Evolutionary conservation across 1,139 yeast species (phyloP).

Genomic region (Hemisphaericaspora xylanilytica): DNA sequence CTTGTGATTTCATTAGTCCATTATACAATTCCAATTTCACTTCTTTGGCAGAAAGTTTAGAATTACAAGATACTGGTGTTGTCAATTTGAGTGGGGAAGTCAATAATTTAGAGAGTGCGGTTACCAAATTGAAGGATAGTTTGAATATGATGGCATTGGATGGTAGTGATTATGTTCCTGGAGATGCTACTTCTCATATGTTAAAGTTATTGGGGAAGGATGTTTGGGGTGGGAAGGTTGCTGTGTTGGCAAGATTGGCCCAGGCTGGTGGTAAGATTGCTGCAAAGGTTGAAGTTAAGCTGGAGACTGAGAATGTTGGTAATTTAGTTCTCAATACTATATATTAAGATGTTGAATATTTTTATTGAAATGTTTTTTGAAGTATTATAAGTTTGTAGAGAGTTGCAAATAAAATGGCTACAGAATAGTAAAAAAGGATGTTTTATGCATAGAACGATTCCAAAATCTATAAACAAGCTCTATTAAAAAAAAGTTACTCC

Average conservation of each 20-base stretch:
- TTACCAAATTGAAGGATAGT: conserved; percentile 49
- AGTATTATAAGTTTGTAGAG: not conserved
- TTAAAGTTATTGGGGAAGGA: conserved; percentile 84
- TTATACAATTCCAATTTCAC: conserved; percentile 78
- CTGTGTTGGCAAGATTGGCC: conserved; percentile 69
- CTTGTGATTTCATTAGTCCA: conserved; percentile 83
- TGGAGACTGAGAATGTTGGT: conserved; percentile 54
- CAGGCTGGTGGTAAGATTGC: conserved; percentile 67
- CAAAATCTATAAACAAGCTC: not conserved
- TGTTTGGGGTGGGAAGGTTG: conserved; percentile 70
- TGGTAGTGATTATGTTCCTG: conserved; percentile 66
- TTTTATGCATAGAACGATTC: no score
- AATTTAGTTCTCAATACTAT: conserved; percentile 47
- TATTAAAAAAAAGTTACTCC: not conserved
- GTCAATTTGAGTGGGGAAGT: conserved; percentile 36
- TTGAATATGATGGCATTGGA: conserved; percentile 82
- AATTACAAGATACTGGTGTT: conserved; percentile 32
- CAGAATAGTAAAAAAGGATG: no score
- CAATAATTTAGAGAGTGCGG: conserved; percentile 35
- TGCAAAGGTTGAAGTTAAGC: conserved; percentile 70
- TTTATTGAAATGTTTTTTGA: not conserved
- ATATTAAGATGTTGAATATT: conserved; percentile 10
- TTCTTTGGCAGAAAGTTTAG: conserved; percentile 70
- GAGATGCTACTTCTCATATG: conserved; percentile 62
- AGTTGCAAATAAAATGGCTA: no score